These are phyloP conservation scores for Globisporangium ultimum DNA, from an alignment of 352 stramenopile species.

Conservation along the genomic window DNA sequence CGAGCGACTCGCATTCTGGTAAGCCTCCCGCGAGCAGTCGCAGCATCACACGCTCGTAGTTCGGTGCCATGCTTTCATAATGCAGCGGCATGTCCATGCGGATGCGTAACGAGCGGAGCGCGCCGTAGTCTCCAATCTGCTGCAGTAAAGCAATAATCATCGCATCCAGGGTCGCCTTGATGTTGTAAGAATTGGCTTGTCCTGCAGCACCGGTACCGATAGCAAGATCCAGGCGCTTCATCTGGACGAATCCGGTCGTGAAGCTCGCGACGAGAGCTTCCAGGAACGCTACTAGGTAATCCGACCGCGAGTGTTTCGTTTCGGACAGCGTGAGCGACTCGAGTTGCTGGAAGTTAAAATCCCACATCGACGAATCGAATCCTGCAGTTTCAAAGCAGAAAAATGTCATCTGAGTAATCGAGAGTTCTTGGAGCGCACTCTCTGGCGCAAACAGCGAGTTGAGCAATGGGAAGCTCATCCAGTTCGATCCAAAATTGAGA, in stretches of 20 bases:
- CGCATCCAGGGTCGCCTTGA: conserved; percentile 12
- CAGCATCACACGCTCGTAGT: conserved; percentile 20
- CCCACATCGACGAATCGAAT: conserved; percentile 26
- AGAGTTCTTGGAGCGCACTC: conserved; percentile 39
- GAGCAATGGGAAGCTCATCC: conserved; percentile 41
- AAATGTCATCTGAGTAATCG: conserved; percentile 31
- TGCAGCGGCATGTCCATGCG: conserved; percentile 15
- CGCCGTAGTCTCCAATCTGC: conserved; percentile 23
- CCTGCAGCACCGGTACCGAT: neutral
- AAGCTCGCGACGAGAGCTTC: conserved; percentile 40
- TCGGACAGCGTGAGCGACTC: conserved; percentile 34
- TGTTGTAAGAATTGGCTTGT: neutral
- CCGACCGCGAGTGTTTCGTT: conserved; percentile 25
- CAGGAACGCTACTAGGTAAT: conserved; percentile 37
- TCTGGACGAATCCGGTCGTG: conserved; percentile 41
- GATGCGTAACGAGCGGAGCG: conserved; percentile 18
- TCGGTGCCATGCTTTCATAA: neutral
- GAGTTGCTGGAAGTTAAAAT: conserved; percentile 45
- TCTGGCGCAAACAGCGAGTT: conserved; percentile 55
- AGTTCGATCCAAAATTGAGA: conserved; percentile 62
- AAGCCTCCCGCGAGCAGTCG: conserved; percentile 44
- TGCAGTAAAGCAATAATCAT: conserved; percentile 19
- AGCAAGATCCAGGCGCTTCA: conserved; percentile 48
- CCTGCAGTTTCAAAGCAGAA: conserved; percentile 16
- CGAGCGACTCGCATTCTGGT: conserved; percentile 36